Evolutionary conservation across 345 rosid species (phyloP), one percentile per base, ranked within the genome.

Genomic region (Streptanthus diversifolius): DNA sequence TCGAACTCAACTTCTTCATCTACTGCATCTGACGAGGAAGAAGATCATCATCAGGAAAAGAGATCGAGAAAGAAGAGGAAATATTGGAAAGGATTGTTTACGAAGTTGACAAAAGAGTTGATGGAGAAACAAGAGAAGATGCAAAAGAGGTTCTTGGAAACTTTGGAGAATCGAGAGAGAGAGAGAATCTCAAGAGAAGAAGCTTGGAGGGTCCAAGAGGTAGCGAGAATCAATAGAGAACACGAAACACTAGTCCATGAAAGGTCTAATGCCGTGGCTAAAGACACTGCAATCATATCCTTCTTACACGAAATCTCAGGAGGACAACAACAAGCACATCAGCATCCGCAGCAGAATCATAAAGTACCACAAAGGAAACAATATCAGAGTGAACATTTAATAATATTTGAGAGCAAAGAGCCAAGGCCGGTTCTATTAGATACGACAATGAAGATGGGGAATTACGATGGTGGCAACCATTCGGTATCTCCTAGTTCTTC

Each of bases 291-390:
- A 4, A 87, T 93, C 57, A 77, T 89, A 44, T 80, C 92, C 6
- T 86, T 91, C 77, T 74, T 93, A 74, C 90, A 91, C 66, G 91
- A 91, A 81, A 79, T 91, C 36, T 81, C 97, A 0, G 90, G 82
- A 17, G 83, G 85, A 15, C 45, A 65, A 27, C 79, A 32, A 29
- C 79, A 68, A 44, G 79, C 32, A 33, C 76, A 54, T 0, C 67
- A 15, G 2, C 72, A 43, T n/a, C 65, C 41, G 5, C 58, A 57
- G 7, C 66, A 62, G 13, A 47, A 77, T 30, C 76, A 77, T 39
- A 64, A 77, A 66, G 58, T 15, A 61, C 9, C 70, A 8, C 73
- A 72, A 33, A 66, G 40, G 59, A 66, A 72, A 59, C 70, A 52
- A 13, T 40, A 65, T 36, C 73, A 49, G 18, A 65, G 35, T 19